Conservation (phyloP, 345 rosid species). For the Gynandropsis gynandra region DNA sequence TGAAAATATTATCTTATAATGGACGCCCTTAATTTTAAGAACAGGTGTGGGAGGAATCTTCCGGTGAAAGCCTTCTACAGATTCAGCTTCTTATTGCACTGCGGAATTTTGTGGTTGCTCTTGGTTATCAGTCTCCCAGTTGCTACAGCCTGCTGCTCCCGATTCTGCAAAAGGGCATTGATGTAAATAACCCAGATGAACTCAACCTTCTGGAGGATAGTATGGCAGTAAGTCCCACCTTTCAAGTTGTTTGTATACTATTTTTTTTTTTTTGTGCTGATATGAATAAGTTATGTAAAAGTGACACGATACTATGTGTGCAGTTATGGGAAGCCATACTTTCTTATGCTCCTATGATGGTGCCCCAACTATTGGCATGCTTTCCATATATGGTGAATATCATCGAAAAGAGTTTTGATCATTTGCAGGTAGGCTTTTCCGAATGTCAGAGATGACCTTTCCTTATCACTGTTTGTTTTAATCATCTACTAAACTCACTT, state of each 20-base stretch:
- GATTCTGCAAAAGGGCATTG: conserved; percentile 78
- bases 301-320: conserved; percentile 15
- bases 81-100: conserved; percentile 96
- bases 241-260: conserved; percentile 12
- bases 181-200: conserved; percentile 79
- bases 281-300: conserved; percentile 17
- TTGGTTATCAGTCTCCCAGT: conserved; percentile 77
- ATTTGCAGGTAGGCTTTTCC: too few species aligned
- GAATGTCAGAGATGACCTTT: too few species aligned
- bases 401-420: conserved; percentile 20
- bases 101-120: conserved; percentile 80
- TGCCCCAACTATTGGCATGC: conserved; percentile 53
- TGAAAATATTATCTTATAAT: conserved; percentile 12
- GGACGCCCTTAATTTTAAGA: conserved; percentile 17
- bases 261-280: conserved; percentile 19
- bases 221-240: conserved; percentile 56
- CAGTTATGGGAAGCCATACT: conserved; percentile 82
- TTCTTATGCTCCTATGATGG: conserved; percentile 66
- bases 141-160: conserved; percentile 76
- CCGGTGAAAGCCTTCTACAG: conserved; percentile 93
- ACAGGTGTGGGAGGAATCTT: conserved; percentile 95
- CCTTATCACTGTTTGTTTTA: too few species aligned
- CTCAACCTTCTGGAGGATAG: conserved; percentile 93
- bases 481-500: conserved; percentile 4
- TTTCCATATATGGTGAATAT: conserved; percentile 55